Evolutionary conservation across 805 yeast species (phyloP).

Genomic region (Starmerella sp.): DNA sequence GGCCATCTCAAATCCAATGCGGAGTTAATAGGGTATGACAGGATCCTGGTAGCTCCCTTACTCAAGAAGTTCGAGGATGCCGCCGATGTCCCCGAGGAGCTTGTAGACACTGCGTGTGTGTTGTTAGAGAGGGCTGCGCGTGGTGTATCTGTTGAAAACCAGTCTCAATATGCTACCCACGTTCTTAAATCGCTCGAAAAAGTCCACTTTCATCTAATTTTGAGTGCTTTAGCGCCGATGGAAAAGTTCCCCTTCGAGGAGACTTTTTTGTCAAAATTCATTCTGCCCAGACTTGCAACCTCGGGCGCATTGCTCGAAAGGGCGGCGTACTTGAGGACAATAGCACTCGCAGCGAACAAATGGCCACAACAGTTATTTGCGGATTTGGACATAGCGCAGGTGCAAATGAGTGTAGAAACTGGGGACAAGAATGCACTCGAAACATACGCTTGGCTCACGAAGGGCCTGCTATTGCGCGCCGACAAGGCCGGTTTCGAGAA

Average conservation of each 20-base stretch:
- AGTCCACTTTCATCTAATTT: conserved; percentile 10
- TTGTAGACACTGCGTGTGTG: conserved; percentile 18
- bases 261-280: conserved; percentile 33
- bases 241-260: conserved; percentile 6
- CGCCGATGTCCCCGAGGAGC: background rate
- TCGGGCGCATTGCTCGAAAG: conserved; percentile 28
- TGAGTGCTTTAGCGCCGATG: conserved; percentile 13
- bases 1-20: conserved; percentile 6
- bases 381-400: conserved; percentile 19
- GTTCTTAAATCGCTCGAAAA: background rate
- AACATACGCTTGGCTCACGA: conserved; percentile 54
- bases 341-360: conserved; percentile 49
- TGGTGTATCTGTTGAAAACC: conserved; percentile 15
- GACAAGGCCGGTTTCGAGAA: conserved; percentile 33
- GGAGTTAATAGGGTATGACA: conserved; percentile 20
- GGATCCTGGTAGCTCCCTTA: background rate
- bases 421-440: conserved; percentile 34
- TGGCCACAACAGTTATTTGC: conserved; percentile 29
- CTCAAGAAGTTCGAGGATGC: background rate
- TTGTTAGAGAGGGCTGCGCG: conserved; percentile 23
- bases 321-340: conserved; percentile 45
- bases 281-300: conserved; percentile 35
- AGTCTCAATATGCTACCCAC: conserved; percentile 10
- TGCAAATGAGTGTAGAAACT: conserved; percentile 16
- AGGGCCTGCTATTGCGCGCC: conserved; percentile 53